These are phyloP conservation scores for Fusarium torulosum DNA, from an alignment of 2,329 filamentous ascomycete genomes.

Conservation along the genomic window DNA sequence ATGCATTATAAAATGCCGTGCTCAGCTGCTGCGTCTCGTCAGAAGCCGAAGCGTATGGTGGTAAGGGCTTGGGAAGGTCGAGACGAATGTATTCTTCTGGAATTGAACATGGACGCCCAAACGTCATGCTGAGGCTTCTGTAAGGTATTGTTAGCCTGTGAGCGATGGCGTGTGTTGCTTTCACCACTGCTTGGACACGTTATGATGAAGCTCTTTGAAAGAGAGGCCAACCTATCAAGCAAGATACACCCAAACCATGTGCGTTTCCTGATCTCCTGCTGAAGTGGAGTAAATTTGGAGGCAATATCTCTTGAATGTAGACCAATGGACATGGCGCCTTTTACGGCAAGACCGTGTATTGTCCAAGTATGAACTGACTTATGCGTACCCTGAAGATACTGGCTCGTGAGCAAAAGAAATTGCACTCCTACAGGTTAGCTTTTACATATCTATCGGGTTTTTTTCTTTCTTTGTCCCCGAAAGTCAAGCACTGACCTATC, in stretches of 20 bases:
- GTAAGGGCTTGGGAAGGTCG: no score
- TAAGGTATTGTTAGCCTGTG: background rate
- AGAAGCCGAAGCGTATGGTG: no score
- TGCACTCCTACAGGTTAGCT: slow-evolving; percentile 53
- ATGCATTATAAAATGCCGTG: no score
- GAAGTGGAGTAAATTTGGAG: slow-evolving; percentile 54
- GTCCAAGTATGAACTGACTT: slow-evolving; percentile 67
- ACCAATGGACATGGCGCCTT: slow-evolving; percentile 64
- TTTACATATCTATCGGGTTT: no score
- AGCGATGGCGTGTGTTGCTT: background rate
- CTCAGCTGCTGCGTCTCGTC: no score
- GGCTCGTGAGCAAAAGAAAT: slow-evolving; percentile 61
- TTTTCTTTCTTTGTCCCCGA: no score
- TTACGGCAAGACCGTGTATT: slow-evolving; percentile 65
- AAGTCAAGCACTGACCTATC: slow-evolving; percentile 38
- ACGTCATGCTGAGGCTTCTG: slow-evolving; percentile 22
- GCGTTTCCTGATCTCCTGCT: slow-evolving; percentile 61
- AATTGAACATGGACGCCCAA: no score
- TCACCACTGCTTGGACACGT: no score
- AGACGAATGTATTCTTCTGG: no score
- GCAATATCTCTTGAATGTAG: slow-evolving; percentile 59
- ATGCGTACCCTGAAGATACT: slow-evolving; percentile 67
- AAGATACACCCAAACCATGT: slow-evolving; percentile 56
- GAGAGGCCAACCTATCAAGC: slow-evolving; percentile 24
- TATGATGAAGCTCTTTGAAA: background rate